Evolutionary conservation across 768 basidiomycete species (phyloP).

Genomic region (Mycena vitilis): DNA sequence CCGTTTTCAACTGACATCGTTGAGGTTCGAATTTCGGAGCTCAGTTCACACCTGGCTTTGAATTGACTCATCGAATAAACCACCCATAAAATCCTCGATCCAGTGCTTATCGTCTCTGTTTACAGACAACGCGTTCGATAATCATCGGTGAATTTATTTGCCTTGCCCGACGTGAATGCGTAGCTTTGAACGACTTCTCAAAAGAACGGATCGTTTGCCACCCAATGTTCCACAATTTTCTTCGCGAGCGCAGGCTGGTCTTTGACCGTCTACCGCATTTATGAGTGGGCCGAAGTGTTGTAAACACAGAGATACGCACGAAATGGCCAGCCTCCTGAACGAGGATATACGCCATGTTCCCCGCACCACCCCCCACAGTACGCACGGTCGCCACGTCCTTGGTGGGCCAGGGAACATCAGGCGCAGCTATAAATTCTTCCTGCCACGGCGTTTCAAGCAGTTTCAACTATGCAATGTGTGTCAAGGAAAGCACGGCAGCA

Average conservation of each 20-base stretch:
- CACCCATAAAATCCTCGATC: too few species aligned
- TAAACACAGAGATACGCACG: slow-evolving; percentile 34
- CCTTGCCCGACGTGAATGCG: too few species aligned
- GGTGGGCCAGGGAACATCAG: slow-evolving; percentile 43
- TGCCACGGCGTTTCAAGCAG: slow-evolving; percentile 41
- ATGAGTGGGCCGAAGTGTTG: too few species aligned
- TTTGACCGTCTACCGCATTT: slow-evolving; percentile 21
- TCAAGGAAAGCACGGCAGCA: neutral
- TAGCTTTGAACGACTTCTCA: neutral
- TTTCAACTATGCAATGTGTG: slow-evolving; percentile 34
- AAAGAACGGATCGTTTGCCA: slow-evolving; percentile 28
- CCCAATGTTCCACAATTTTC: slow-evolving; percentile 35
- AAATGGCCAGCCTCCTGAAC: slow-evolving; percentile 48
- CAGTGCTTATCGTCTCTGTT: too few species aligned
- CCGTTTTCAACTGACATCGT: too few species aligned
- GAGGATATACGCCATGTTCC: slow-evolving; percentile 46
- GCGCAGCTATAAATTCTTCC: slow-evolving; percentile 38
- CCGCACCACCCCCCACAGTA: slow-evolving; percentile 44
- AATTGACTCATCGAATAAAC: too few species aligned
- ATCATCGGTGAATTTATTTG: too few species aligned
- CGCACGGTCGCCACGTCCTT: slow-evolving; percentile 41
- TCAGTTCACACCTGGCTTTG: too few species aligned
- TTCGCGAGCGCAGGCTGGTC: slow-evolving; percentile 38
- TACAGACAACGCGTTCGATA: too few species aligned
- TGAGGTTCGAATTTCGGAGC: too few species aligned